These are phyloP conservation scores for Lyophyllum atratum DNA, from an alignment of 768 basidiomycete species.

Conservation along the genomic window DNA sequence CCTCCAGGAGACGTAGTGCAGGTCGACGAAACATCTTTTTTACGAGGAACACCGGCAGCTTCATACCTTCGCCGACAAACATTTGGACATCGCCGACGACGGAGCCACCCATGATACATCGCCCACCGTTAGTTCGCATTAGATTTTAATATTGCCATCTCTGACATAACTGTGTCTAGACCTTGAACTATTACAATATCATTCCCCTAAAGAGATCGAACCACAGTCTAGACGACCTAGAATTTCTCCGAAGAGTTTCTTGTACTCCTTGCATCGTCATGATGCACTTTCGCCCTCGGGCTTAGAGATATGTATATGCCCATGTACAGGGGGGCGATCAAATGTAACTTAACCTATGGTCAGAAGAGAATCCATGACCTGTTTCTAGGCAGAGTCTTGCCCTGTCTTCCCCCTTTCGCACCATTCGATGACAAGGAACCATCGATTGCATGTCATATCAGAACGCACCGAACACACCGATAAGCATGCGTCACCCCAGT, in stretches of 20 bases:
- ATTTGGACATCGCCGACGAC: constrained; percentile 17
- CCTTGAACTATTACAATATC: neutral
- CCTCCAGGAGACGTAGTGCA: neutral
- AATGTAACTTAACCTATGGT: neutral
- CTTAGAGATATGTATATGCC: neutral
- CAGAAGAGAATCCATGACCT: neutral
- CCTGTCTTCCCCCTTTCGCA: neutral
- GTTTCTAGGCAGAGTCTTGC: neutral
- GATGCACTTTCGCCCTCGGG: neutral
- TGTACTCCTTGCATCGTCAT: neutral
- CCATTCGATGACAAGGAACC: neutral
- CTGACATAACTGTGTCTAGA: neutral
- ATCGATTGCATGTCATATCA: neutral
- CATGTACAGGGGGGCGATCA: neutral
- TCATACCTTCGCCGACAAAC: constrained; percentile 15
- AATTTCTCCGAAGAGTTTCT: neutral
- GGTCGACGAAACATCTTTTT: constrained; percentile 3
- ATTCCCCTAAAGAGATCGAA: too few species aligned
- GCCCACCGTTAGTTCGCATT: neutral
- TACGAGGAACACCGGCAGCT: constrained; percentile 12
- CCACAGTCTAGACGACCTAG: neutral
- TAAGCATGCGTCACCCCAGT: neutral
- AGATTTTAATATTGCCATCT: neutral
- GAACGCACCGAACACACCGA: neutral
- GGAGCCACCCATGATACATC: constrained; percentile 18